These are phyloP conservation scores for Cercospora brassicicola DNA, from an alignment of 2,329 filamentous ascomycete genomes.

Conservation along the genomic window DNA sequence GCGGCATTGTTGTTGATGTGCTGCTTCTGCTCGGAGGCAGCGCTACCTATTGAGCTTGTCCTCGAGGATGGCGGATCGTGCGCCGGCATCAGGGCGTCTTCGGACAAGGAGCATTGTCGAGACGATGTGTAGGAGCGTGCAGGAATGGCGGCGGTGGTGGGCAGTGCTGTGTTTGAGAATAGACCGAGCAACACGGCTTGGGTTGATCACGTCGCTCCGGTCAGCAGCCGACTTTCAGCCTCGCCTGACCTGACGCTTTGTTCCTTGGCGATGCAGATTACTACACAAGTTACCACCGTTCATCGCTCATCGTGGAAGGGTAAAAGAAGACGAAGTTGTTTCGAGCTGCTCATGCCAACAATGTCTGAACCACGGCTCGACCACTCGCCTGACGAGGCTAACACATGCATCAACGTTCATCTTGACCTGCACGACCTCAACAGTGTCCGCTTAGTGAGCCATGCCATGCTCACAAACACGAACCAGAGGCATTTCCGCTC, in stretches of 20 bases:
- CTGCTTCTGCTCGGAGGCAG: conserved; percentile 17
- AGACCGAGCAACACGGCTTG: background rate
- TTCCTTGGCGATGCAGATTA: background rate
- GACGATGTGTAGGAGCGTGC: background rate
- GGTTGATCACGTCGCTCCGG: background rate
- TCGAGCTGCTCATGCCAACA: too few species aligned
- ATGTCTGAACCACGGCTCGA: too few species aligned
- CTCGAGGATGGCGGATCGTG: conserved; percentile 22
- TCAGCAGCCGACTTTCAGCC: conserved; percentile 5
- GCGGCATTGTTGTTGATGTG: conserved; percentile 43
- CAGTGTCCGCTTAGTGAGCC: too few species aligned
- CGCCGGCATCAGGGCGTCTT: conserved; percentile 28
- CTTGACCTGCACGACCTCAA: background rate
- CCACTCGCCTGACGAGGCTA: too few species aligned
- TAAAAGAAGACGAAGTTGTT: too few species aligned
- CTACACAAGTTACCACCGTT: background rate
- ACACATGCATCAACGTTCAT: background rate
- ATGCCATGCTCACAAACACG: too few species aligned
- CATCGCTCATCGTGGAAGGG: background rate
- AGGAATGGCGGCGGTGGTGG: background rate
- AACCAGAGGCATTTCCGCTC: too few species aligned
- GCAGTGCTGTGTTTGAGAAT: background rate
- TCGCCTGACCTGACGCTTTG: background rate
- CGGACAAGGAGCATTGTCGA: conserved; percentile 5
- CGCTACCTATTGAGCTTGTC: conserved; percentile 29